Conservation (phyloP, 495 filamentous ascomycete species). For the Penicillium dipodomyicola region DNA sequence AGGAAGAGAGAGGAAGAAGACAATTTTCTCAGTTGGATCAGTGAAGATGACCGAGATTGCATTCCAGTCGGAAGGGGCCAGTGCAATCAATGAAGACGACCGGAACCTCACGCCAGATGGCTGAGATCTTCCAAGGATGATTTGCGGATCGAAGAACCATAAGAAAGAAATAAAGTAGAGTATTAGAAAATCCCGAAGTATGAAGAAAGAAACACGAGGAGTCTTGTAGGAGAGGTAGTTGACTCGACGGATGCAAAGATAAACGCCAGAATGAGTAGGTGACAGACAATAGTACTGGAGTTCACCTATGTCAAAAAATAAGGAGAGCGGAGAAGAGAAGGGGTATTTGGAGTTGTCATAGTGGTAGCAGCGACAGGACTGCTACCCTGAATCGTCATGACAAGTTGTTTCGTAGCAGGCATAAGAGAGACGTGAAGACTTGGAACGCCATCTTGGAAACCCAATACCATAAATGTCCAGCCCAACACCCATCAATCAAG, state of each 20-base stretch:
- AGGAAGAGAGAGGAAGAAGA: slow-evolving; percentile 1
- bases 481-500: slow-evolving; percentile 5
- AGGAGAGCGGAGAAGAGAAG: background rate
- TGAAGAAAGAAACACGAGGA: slow-evolving; percentile 3
- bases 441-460: slow-evolving; percentile 9
- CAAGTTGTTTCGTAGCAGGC: slow-evolving; percentile 10
- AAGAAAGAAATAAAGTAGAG: background rate
- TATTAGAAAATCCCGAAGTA: slow-evolving; percentile 5
- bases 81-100: slow-evolving; percentile 42
- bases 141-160: background rate
- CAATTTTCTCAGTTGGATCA: slow-evolving; percentile 35
- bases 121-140: slow-evolving; percentile 8
- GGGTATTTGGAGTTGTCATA: slow-evolving; percentile 12
- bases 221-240: slow-evolving; percentile 3
- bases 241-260: slow-evolving; percentile 8
- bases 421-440: slow-evolving; percentile 6
- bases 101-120: slow-evolving; percentile 14
- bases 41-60: slow-evolving; percentile 35
- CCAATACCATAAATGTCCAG: slow-evolving; percentile 9
- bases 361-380: slow-evolving; percentile 4
- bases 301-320: background rate
- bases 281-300: background rate
- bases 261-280: slow-evolving; percentile 5
- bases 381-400: slow-evolving; percentile 9
- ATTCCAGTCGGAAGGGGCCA: slow-evolving; percentile 15